Percentiles rank a stretch among this genome's conserved stretches.
These are phyloP conservation scores for Mollisiaceae sp. DNA, from an alignment of 2,329 filamentous ascomycete genomes.

Conservation along the genomic window DNA sequence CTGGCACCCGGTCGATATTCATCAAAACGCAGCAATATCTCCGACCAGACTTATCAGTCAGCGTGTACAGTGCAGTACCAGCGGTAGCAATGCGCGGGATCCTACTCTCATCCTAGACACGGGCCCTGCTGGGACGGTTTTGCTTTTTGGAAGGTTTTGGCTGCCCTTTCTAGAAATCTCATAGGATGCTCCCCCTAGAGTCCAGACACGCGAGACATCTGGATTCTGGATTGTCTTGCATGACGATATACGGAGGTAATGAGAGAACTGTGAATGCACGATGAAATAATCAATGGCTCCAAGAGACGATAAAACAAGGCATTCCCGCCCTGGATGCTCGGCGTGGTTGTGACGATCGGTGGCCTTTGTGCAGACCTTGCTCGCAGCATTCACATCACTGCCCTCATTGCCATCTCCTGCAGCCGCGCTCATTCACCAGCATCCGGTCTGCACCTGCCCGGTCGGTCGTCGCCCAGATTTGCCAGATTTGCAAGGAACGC, in stretches of 20 bases:
- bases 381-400: not conserved
- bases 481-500: not conserved
- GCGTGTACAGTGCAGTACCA: constrained; percentile 1
- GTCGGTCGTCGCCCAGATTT: not conserved
- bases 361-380: not conserved
- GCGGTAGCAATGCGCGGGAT: not conserved
- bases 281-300: not conserved
- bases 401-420: not conserved
- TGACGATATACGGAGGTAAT: not conserved
- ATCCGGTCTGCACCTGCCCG: not conserved
- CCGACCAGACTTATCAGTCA: constrained; percentile 10
- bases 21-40: constrained; percentile 3
- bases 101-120: constrained; percentile 5
- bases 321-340: not conserved
- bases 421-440: not conserved
- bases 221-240: not conserved
- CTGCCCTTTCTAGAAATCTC: constrained; percentile 2
- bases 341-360: not conserved
- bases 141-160: constrained; percentile 13
- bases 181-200: not conserved
- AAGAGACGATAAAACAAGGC: not conserved
- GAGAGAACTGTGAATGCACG: not conserved
- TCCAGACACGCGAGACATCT: no score
- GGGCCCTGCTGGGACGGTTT: not conserved
- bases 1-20: constrained; percentile 5